Percentiles rank a stretch among this genome's conserved stretches.
These are phyloP conservation scores for Mucor ambiguus DNA, from an alignment of 371 early-diverging fungal species.

Conservation along the genomic window DNA sequence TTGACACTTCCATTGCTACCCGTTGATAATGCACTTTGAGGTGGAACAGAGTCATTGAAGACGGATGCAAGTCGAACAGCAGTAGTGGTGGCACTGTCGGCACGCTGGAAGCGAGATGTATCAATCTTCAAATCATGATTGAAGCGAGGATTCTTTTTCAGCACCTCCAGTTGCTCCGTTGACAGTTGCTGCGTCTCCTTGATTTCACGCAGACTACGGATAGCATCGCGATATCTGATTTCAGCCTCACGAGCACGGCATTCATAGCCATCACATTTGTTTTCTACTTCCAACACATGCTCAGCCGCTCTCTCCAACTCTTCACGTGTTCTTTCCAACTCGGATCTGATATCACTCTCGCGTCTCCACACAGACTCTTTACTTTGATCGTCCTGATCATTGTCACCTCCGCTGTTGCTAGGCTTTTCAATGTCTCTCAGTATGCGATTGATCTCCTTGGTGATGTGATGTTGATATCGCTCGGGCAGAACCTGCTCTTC, in stretches of 20 bases:
- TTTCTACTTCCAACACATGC: conserved; percentile 36
- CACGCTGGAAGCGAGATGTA: conserved; percentile 14
- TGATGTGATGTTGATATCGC: conserved; percentile 76
- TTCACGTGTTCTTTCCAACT: conserved; percentile 34
- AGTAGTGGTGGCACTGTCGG: conserved; percentile 5
- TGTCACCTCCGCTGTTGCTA: conserved; percentile 27
- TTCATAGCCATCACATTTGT: conserved; percentile 34
- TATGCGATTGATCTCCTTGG: conserved; percentile 84
- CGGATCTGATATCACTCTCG: conserved; percentile 40
- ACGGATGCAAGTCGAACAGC: conserved; percentile 7
- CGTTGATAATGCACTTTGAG: conserved; percentile 13
- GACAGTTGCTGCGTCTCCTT: conserved; percentile 17
- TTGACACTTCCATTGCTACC: conserved; percentile 19
- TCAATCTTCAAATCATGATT: conserved; percentile 26
- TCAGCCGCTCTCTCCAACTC: conserved; percentile 36
- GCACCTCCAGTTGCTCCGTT: conserved; percentile 9
- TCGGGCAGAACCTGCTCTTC: conserved; percentile 79
- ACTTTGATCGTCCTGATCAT: conserved; percentile 42
- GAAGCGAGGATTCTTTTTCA: conserved; percentile 11
- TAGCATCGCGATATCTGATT: conserved; percentile 35
- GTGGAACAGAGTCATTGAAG: background rate
- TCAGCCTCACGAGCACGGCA: conserved; percentile 30
- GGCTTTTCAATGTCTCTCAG: conserved; percentile 71
- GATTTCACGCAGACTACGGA: conserved; percentile 26
- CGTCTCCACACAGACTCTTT: conserved; percentile 45